Percentiles rank a stretch among this genome's conserved stretches.
phyloP scores from a whole-genome alignment of 768 basidiomycete genomes.

The Pleurotus giganteus region DNA sequence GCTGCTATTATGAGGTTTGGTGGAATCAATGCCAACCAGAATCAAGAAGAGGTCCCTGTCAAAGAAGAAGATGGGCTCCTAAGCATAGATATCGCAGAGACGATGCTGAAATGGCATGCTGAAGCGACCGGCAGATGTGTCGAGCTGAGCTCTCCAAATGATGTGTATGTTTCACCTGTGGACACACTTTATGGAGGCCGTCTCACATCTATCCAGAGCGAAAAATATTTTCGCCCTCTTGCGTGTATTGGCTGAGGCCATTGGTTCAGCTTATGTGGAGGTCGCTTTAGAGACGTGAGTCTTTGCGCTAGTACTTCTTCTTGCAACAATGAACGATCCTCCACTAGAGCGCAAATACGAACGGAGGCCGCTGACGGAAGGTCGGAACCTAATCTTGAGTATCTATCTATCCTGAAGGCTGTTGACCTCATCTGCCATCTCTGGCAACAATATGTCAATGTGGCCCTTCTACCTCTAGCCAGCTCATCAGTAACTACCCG shows the following conservation, averaged over 20 bases:
- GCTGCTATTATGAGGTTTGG: conserved; percentile 89
- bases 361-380: conserved; percentile 75
- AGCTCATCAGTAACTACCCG: conserved; percentile 82
- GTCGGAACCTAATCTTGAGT: conserved; percentile 73
- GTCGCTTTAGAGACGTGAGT: conserved; percentile 90
- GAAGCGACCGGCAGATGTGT: conserved; percentile 94
- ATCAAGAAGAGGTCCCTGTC: conserved; percentile 67
- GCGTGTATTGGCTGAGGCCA: conserved; percentile 81
- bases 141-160: conserved; percentile 77
- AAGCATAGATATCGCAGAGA: conserved; percentile 75
- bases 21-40: conserved; percentile 60
- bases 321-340: conserved; percentile 10
- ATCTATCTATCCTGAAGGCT: conserved; percentile 59
- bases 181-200: background rate
- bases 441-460: conserved; percentile 95
- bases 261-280: conserved; percentile 83
- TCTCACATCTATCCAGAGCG: conserved; percentile 47
- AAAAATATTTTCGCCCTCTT: conserved; percentile 86
- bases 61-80: conserved; percentile 83
- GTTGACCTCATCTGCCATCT: conserved; percentile 91
- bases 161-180: conserved; percentile 62
- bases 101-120: conserved; percentile 96
- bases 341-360: conserved; percentile 60
- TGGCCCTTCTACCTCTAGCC: conserved; percentile 85
- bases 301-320: background rate